Conservation (phyloP, 345 rosid genomes). For the Syzygium aqueum region DNA sequence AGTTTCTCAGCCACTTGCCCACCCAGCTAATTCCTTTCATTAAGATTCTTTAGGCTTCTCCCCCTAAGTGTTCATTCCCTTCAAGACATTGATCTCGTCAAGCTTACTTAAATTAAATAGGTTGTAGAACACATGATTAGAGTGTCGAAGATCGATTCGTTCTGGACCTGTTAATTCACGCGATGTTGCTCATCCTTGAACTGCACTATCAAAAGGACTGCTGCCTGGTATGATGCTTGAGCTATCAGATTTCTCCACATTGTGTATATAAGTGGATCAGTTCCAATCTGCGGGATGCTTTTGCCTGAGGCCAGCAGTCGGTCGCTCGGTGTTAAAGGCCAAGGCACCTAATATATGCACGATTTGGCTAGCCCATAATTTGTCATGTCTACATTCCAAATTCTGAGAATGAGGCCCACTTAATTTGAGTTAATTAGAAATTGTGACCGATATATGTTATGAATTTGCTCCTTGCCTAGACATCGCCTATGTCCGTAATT, state of each 20-base stretch:
- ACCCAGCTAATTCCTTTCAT: too few species aligned
- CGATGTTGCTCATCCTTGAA: constrained; percentile 40
- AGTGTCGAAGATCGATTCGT: background rate
- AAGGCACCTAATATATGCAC: constrained; percentile 44
- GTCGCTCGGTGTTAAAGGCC: constrained; percentile 9
- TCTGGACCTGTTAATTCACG: background rate
- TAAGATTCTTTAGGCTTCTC: too few species aligned
- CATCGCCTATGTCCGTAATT: background rate
- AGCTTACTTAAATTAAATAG: too few species aligned
- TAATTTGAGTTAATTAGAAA: too few species aligned
- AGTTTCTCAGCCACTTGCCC: too few species aligned
- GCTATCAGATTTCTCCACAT: constrained; percentile 70
- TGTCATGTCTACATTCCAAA: background rate
- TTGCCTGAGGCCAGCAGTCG: constrained; percentile 31
- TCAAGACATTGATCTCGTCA: too few species aligned
- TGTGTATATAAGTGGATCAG: constrained; percentile 48
- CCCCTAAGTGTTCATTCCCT: too few species aligned
- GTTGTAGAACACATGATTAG: background rate
- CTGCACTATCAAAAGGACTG: constrained; percentile 49
- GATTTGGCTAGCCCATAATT: background rate
- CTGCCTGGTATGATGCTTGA: constrained; percentile 53
- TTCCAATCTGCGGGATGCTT: constrained; percentile 49
- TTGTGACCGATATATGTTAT: too few species aligned
- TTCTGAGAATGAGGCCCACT: background rate
- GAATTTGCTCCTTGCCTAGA: background rate